Base-by-base conservation (phyloP, 2,329 filamentous ascomycete species). In the Aureobasidium sp. region DNA sequence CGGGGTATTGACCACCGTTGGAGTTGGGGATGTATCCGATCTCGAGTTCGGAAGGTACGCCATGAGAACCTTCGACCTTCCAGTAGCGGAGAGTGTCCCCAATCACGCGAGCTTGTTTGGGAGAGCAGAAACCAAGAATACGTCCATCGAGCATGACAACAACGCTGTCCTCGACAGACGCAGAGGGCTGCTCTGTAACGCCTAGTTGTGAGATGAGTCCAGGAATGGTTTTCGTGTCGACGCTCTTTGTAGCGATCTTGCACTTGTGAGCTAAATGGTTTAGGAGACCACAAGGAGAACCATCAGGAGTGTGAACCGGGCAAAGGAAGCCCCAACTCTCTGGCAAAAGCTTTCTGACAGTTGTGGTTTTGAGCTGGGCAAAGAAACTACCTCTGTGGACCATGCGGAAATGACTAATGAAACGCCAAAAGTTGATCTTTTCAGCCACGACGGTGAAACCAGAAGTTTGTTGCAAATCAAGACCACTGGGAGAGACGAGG, bases 341-440 rank as follows among this genome's bases (percentile, higher is more conserved):
- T 2, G 93, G 93, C 17, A 97, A 74, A 61, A 98, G 75, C 70
- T 97, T 98, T 74, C 93, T 83, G 47, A 98, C 93, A 0, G 93
- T 93, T 0, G 93, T 98, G 0, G 93, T 98, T 73, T 96, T 97
- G 59, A 98, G 73, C 68, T 97, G 88, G 3, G 93, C 93, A 69
- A 98, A 98, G 79, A 98, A 98, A 67, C 89, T 93, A 76, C 93
- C 93, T 83, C 93, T 84, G 74, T 98, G 93, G 55, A 98, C 89
- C 90, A 96, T 96, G 61, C 93, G 86, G 79, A 98, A 98, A 70
- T 98, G 93, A 70, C 88, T 93, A 73, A 98, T 95, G 74, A 97
- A 98, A 63, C 93, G 88, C 64, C 95, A 83, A 68, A 97, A 98
- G 74, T 98, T 98, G 67, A 98, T 91, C 78, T 97, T 97, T 68